Evolutionary conservation across 495 filamentous ascomycete species (phyloP).

Genomic region (Podospora tetraspora): DNA sequence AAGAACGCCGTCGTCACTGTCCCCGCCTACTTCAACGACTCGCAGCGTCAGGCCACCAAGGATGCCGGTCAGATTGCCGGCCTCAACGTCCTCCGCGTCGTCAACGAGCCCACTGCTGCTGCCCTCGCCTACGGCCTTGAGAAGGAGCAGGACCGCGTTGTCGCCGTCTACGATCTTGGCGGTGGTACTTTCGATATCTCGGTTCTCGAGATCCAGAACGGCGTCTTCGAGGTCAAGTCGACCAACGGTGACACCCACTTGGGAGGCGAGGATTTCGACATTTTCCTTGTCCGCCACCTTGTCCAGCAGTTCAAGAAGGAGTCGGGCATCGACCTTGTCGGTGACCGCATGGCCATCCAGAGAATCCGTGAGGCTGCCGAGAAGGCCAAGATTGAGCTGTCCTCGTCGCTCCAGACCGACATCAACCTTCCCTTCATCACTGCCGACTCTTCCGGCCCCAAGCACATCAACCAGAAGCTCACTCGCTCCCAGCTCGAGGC

Average conservation of each 20-base stretch:
- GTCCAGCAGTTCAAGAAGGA: constrained; percentile 96
- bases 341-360: constrained; percentile 98
- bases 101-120: constrained; percentile 94
- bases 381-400: constrained; percentile 99
- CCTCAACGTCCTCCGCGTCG: constrained; percentile 91
- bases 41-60: constrained; percentile 95
- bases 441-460: constrained; percentile 86
- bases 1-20: constrained; percentile 97
- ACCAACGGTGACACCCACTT: constrained; percentile 98
- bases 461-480: constrained; percentile 96
- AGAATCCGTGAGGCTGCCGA: constrained; percentile 98
- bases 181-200: constrained; percentile 99
- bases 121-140: constrained; percentile 93
- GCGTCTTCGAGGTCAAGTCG: constrained; percentile 97
- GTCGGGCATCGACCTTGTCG: constrained; percentile 81
- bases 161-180: constrained; percentile 96
- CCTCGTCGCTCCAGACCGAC: constrained; percentile 92
- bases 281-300: constrained; percentile 88
- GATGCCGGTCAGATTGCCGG: constrained; percentile 95
- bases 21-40: constrained; percentile 97
- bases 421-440: constrained; percentile 99
- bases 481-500: constrained; percentile 87
- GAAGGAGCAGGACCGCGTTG: constrained; percentile 83
- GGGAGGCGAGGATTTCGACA: constrained; percentile 98
- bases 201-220: constrained; percentile 93